phyloP scores from a whole-genome alignment of 192 early-diverging fungal genomes.

The Linnemannia zychae region DNA sequence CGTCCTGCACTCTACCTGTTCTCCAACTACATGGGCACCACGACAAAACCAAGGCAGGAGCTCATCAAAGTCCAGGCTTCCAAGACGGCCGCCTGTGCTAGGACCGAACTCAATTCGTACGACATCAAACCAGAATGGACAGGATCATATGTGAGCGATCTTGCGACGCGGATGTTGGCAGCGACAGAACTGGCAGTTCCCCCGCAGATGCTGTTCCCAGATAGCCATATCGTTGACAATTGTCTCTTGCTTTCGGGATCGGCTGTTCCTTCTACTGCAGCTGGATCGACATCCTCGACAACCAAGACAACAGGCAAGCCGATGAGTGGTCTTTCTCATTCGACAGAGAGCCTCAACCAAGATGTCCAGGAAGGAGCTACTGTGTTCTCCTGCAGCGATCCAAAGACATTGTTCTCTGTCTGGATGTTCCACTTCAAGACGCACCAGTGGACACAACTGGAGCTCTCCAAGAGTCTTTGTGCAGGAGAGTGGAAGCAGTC shows the following conservation, averaged over 20 bases:
- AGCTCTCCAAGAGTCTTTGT: constrained; percentile 40
- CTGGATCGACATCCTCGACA: background rate
- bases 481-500: constrained; percentile 33
- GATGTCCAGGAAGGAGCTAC: background rate
- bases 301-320: background rate
- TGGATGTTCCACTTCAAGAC: constrained; percentile 48
- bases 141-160: constrained; percentile 11
- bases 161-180: constrained; percentile 1
- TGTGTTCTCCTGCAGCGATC: background rate
- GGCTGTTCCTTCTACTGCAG: background rate
- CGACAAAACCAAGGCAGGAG: constrained; percentile 19
- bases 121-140: constrained; percentile 44
- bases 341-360: background rate
- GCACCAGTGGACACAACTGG: constrained; percentile 52
- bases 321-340: background rate
- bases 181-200: constrained; percentile 20
- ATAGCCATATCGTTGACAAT: constrained; percentile 30
- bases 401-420: constrained; percentile 24
- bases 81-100: background rate
- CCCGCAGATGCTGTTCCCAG: constrained; percentile 36
- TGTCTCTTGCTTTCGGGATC: constrained; percentile 35
- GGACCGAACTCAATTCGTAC: background rate
- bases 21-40: constrained; percentile 10
- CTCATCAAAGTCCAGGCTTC: constrained; percentile 33
- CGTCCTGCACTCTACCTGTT: constrained; percentile 26